Percentiles rank a stretch among this genome's conserved stretches.
Conservation (phyloP, 2,329 filamentous ascomycete species). For the Xylariales sp. region DNA sequence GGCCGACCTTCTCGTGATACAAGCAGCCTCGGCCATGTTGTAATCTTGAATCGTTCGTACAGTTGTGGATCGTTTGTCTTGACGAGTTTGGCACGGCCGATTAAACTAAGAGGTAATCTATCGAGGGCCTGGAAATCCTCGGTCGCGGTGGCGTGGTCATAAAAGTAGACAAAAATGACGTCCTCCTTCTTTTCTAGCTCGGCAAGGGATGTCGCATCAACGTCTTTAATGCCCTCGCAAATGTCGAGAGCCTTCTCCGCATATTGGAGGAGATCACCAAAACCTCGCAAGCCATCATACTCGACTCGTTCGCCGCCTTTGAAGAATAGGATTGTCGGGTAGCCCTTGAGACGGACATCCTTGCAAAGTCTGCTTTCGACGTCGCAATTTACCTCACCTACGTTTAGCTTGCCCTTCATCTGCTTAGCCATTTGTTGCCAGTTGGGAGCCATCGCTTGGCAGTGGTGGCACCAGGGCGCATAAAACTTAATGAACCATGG, state of each 20-base stretch:
- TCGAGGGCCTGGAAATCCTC: slow-evolving; percentile 94
- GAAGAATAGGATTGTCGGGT: slow-evolving; percentile 94
- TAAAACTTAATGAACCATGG: slow-evolving; percentile 99
- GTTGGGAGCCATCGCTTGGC: slow-evolving; percentile 88
- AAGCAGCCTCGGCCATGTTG: slow-evolving; percentile 93
- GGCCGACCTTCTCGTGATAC: slow-evolving; percentile 90
- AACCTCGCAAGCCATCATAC: slow-evolving; percentile 89
- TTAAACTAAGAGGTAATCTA: slow-evolving; percentile 84
- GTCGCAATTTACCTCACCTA: slow-evolving; percentile 97
- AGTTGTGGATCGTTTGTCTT: slow-evolving; percentile 86
- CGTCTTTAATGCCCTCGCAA: slow-evolving; percentile 80
- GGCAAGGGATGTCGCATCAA: slow-evolving; percentile 80
- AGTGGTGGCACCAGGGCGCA: slow-evolving; percentile 96
- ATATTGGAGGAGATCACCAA: slow-evolving; percentile 90
- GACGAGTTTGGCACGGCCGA: slow-evolving; percentile 91
- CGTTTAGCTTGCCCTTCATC: slow-evolving; percentile 88
- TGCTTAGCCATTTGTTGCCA: slow-evolving; percentile 92
- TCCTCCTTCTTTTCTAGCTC: slow-evolving; percentile 92
- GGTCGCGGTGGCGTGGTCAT: slow-evolving; percentile 91
- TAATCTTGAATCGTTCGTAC: slow-evolving; percentile 89
- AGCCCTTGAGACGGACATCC: slow-evolving; percentile 81
- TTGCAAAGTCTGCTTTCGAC: slow-evolving; percentile 89
- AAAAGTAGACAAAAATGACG: slow-evolving; percentile 97
- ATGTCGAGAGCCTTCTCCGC: slow-evolving; percentile 87
- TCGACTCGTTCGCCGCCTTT: slow-evolving; percentile 90